phyloP scores from a whole-genome alignment of 2,329 filamentous ascomycete species.

The Capronia coronata region DNA sequence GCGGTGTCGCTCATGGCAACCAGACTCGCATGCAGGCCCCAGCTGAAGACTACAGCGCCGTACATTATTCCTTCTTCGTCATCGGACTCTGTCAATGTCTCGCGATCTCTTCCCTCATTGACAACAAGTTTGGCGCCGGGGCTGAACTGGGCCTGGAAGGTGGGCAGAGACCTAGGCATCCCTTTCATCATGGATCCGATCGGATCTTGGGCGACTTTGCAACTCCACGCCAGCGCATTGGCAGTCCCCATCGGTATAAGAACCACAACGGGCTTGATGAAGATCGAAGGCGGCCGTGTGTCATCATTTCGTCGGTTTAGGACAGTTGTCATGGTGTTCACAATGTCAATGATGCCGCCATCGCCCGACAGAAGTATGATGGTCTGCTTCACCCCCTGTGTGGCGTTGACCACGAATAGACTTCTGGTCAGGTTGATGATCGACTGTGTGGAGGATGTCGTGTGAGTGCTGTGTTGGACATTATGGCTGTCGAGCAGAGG shows the following conservation, averaged over 20 bases:
- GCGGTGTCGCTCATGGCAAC: constrained; percentile 87
- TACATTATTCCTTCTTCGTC: constrained; percentile 37
- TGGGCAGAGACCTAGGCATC: constrained; percentile 49
- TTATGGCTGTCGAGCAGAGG: constrained; percentile 50
- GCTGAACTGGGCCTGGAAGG: constrained; percentile 55
- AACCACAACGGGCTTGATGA: constrained; percentile 50
- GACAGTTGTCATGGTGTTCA: constrained; percentile 56
- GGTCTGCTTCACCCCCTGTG: constrained; percentile 47
- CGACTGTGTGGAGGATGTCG: constrained; percentile 58
- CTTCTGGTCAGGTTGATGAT: constrained; percentile 57
- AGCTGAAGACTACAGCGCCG: constrained; percentile 80
- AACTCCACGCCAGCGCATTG: constrained; percentile 37
- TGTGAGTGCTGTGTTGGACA: constrained; percentile 49
- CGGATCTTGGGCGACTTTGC: constrained; percentile 24
- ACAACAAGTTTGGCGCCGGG: constrained; percentile 46
- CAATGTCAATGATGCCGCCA: constrained; percentile 73
- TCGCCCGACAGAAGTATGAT: constrained; percentile 81
- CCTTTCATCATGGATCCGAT: constrained; percentile 50
- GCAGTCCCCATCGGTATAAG: constrained; percentile 50
- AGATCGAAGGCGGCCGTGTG: constrained; percentile 23
- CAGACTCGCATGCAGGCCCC: constrained; percentile 81
- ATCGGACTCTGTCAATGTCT: constrained; percentile 15
- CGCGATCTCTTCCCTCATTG: constrained; percentile 42
- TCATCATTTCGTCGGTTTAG: constrained; percentile 28
- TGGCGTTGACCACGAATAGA: constrained; percentile 46